Percentiles rank a stretch among this genome's conserved stretches.
Conservation (phyloP, 768 basidiomycete species). For the Amanita exitialis region DNA sequence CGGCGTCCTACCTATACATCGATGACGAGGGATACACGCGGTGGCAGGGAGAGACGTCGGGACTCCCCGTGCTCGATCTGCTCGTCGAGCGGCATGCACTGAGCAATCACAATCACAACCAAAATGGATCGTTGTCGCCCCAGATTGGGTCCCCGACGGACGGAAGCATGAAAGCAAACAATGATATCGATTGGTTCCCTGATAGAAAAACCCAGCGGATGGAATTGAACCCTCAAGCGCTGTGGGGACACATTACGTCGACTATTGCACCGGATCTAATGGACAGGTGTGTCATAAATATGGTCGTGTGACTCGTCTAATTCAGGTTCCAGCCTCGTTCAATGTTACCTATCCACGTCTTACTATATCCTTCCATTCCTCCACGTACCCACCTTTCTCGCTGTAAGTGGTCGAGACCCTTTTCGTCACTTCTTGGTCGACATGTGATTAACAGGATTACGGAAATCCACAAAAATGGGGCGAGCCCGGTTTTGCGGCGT, state of each 20-base stretch:
- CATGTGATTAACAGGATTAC: slow-evolving; percentile 53
- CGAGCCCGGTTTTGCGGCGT: slow-evolving; percentile 89
- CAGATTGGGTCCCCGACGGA: slow-evolving; percentile 18
- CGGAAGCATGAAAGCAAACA: slow-evolving; percentile 17
- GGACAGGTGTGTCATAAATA: slow-evolving; percentile 59
- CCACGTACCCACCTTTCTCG: slow-evolving; percentile 82
- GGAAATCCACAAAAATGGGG: slow-evolving; percentile 93
- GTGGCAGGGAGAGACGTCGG: slow-evolving; percentile 92
- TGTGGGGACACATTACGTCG: slow-evolving; percentile 83
- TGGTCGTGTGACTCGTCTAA: background rate
- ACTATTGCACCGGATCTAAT: slow-evolving; percentile 84
- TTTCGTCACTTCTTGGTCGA: slow-evolving; percentile 11
- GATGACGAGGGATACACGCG: slow-evolving; percentile 83
- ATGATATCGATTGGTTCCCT: slow-evolving; percentile 66
- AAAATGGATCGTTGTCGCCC: slow-evolving; percentile 15
- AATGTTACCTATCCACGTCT: slow-evolving; percentile 85
- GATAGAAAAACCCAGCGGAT: slow-evolving; percentile 65
- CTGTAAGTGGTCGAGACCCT: slow-evolving; percentile 31
- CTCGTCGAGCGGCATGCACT: slow-evolving; percentile 62
- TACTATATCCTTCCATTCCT: slow-evolving; percentile 89
- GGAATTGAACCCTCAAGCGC: slow-evolving; percentile 76
- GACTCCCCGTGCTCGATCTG: slow-evolving; percentile 79
- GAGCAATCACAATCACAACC: slow-evolving; percentile 14
- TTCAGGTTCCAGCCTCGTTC: slow-evolving; percentile 45
- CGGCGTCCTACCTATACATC: slow-evolving; percentile 76